phyloP scores from a whole-genome alignment of 2,329 filamentous ascomycete species.

The Aspergillus niger region DNA sequence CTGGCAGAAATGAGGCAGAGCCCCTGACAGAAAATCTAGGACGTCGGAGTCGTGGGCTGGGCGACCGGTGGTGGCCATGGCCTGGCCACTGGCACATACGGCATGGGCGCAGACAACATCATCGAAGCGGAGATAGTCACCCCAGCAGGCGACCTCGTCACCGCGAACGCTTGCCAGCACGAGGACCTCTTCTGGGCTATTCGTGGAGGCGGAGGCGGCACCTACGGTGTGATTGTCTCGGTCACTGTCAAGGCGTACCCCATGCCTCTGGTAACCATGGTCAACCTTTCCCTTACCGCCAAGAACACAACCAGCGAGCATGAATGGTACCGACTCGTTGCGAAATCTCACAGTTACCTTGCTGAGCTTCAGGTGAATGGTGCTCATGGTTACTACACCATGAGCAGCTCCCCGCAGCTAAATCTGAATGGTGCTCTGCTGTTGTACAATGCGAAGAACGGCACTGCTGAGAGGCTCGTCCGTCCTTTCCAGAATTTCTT shows the following conservation, averaged over 20 bases:
- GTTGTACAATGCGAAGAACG: background rate
- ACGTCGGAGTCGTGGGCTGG: background rate
- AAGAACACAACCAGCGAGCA: background rate
- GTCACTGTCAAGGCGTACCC: background rate
- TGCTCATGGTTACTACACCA: background rate
- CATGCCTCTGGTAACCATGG: background rate
- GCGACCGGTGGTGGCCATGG: slow-evolving; percentile 51
- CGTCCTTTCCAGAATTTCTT: background rate
- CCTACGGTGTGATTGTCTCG: slow-evolving; percentile 18
- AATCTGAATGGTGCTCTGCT: background rate
- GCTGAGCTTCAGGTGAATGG: background rate
- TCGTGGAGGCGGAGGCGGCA: slow-evolving; percentile 22
- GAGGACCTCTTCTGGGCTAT: slow-evolving; percentile 24
- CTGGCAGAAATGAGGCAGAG: too few relatives aligned
- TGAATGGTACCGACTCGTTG: background rate
- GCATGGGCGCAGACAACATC: slow-evolving; percentile 55
- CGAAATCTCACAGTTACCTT: background rate
- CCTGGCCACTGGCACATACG: slow-evolving; percentile 52
- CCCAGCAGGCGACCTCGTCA: slow-evolving; percentile 32
- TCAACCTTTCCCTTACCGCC: background rate
- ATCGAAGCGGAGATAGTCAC: slow-evolving; percentile 52
- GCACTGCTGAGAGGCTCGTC: background rate
- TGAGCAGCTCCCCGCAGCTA: background rate
- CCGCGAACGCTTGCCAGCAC: slow-evolving; percentile 23
- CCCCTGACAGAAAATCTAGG: background rate